phyloP scores from a whole-genome alignment of 192 early-diverging fungal genomes.

The Entomortierella beljakovae region DNA sequence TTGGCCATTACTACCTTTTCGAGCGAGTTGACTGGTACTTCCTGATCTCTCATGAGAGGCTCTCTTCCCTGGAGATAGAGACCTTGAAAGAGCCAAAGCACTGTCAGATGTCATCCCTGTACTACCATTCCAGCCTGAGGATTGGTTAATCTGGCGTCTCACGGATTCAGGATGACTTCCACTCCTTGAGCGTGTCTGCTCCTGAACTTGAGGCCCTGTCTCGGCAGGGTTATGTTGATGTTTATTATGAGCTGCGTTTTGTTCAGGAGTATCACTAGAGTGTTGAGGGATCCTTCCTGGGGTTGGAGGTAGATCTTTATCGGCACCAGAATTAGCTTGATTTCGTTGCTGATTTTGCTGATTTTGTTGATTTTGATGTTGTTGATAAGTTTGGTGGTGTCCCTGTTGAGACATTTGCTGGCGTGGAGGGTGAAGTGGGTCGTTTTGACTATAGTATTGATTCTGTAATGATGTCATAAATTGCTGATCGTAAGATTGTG shows the following conservation, averaged over 20 bases:
- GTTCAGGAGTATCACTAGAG: background rate
- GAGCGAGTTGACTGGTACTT: conserved; percentile 3
- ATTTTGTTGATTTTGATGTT: background rate
- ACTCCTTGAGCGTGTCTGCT: conserved; percentile 15
- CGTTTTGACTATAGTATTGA: background rate
- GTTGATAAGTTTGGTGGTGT: conserved; percentile 1
- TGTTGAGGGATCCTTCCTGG: conserved; percentile 1
- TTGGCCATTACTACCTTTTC: background rate
- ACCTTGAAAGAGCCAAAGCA: conserved; percentile 20
- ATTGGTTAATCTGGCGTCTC: background rate
- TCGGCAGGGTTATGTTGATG: conserved; percentile 1
- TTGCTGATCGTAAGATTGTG: background rate
- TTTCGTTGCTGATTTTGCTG: background rate
- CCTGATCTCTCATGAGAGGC: conserved; percentile 18
- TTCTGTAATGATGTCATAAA: background rate
- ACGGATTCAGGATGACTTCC: conserved; percentile 24
- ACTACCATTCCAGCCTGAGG: background rate
- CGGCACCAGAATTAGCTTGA: conserved; percentile 11
- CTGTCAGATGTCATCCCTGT: conserved; percentile 15
- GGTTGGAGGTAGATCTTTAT: conserved; percentile 39
- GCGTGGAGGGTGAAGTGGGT: background rate
- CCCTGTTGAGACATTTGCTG: background rate
- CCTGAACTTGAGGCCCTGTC: background rate
- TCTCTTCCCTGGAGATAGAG: conserved; percentile 12
- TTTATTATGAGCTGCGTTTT: background rate